Conservation (phyloP, 331 rosid genomes). For the Stylosanthes scabra region DNA sequence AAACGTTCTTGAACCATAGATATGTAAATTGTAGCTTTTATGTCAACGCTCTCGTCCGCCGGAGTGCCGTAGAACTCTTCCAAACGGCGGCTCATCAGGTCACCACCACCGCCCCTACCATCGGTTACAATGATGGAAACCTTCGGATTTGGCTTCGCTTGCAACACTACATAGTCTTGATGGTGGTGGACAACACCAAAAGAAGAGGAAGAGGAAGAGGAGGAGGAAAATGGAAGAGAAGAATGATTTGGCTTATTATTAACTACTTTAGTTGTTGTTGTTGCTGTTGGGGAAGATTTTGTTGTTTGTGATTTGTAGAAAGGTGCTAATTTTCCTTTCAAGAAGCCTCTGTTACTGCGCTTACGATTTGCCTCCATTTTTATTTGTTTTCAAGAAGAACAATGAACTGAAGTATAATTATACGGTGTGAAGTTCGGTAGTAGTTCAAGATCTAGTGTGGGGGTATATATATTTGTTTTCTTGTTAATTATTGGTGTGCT, state of each 20-base stretch:
- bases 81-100: conserved; percentile 38
- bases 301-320: conserved; percentile 52
- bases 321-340: conserved; percentile 63
- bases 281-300: conserved; percentile 50
- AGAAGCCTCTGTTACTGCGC: conserved; percentile 54
- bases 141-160: conserved; percentile 46
- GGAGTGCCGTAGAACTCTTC: conserved; percentile 42
- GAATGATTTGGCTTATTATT: conserved; percentile 53
- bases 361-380: conserved; percentile 66
- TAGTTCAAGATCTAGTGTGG: conserved; percentile 15
- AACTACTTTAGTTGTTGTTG: conserved; percentile 36
- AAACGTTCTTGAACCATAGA: conserved; percentile 72
- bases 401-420: neutral
- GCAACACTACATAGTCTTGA: conserved; percentile 50
- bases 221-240: conserved; percentile 53
- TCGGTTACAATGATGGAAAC: conserved; percentile 50
- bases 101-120: neutral
- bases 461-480: conserved; percentile 38
- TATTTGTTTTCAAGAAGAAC: too few species aligned
- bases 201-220: conserved; percentile 41
- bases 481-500: neutral
- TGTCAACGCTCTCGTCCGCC: conserved; percentile 69
- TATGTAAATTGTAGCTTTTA: conserved; percentile 68
- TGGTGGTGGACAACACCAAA: conserved; percentile 56
- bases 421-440: conserved; percentile 21